Evolutionary conservation across 2,329 filamentous ascomycete species (phyloP).

Genomic region (Penicillium polonicum): DNA sequence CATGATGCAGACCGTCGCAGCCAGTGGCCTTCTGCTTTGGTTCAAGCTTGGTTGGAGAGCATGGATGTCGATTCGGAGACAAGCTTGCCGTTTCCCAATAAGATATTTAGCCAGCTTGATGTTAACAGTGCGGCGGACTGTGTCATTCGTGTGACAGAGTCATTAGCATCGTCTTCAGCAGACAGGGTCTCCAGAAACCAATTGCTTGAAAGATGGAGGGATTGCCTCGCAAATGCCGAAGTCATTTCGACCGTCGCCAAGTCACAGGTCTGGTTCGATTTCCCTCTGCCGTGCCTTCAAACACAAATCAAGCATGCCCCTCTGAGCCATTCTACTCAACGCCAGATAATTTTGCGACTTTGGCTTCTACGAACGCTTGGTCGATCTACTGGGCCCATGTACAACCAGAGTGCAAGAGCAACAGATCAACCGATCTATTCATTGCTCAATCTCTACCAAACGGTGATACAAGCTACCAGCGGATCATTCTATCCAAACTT

Average conservation of each 20-base stretch:
- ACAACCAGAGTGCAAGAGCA: slow-evolving; percentile 17
- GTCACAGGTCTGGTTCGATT: slow-evolving; percentile 29
- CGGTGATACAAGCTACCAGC: slow-evolving; percentile 10
- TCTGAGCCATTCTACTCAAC: slow-evolving; percentile 14
- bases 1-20: slow-evolving; percentile 15
- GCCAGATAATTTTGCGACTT: slow-evolving; percentile 35
- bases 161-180: slow-evolving; percentile 23
- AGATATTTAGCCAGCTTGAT: slow-evolving; percentile 26
- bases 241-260: slow-evolving; percentile 23
- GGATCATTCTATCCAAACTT: slow-evolving; percentile 30
- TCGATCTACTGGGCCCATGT: slow-evolving; percentile 22
- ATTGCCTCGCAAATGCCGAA: slow-evolving; percentile 25
- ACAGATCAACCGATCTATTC: slow-evolving; percentile 24
- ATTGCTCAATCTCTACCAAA: slow-evolving; percentile 33
- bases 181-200: slow-evolving; percentile 16
- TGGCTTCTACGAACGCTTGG: slow-evolving; percentile 34
- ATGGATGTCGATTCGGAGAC: slow-evolving; percentile 7
- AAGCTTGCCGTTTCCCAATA: slow-evolving; percentile 15
- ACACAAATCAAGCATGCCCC: background rate
- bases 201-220: slow-evolving; percentile 34
- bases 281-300: slow-evolving; percentile 15
- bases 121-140: slow-evolving; percentile 26
- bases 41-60: slow-evolving; percentile 28
- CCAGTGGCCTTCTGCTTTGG: slow-evolving; percentile 29
- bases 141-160: slow-evolving; percentile 37